phyloP scores from a whole-genome alignment of 768 basidiomycete species.

The Dentipellis sp. region DNA sequence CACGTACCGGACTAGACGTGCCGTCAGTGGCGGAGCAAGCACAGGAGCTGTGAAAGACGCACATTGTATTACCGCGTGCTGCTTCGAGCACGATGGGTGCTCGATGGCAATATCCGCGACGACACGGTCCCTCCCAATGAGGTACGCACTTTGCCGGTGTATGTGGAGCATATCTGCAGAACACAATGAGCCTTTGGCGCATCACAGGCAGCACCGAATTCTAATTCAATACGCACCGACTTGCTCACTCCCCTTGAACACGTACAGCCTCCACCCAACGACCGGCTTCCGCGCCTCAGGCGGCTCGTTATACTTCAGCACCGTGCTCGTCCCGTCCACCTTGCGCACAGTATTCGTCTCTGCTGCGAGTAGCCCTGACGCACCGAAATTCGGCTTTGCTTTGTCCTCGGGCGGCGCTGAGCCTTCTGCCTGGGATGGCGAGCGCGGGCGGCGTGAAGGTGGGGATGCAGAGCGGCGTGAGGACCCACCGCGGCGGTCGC shows the following conservation, averaged over 20 bases:
- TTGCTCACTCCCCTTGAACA: conserved; percentile 94
- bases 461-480: conserved; percentile 57
- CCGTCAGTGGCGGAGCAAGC: not conserved
- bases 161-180: conserved; percentile 80
- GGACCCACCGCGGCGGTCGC: conserved; percentile 22
- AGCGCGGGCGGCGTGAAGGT: conserved; percentile 10
- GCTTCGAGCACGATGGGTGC: conserved; percentile 97
- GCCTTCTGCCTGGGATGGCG: conserved; percentile 19
- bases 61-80: conserved; percentile 96
- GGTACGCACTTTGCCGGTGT: conserved; percentile 88
- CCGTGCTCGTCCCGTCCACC: conserved; percentile 65
- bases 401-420: conserved; percentile 46
- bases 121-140: conserved; percentile 81
- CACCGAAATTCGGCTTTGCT: conserved; percentile 81
- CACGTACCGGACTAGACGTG: conserved; percentile 61
- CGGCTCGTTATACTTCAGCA: conserved; percentile 97
- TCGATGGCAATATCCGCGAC: conserved; percentile 85
- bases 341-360: conserved; percentile 88
- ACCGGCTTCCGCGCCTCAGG: conserved; percentile 93
- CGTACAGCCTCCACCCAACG: conserved; percentile 89
- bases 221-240: conserved; percentile 49
- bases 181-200: not conserved
- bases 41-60: conserved; percentile 18
- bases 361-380: conserved; percentile 87
- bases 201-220: not conserved